Evolutionary conservation across 805 yeast species (phyloP), one percentile per base, ranked within the genome.

Genomic region (Starmerella roubikii): DNA sequence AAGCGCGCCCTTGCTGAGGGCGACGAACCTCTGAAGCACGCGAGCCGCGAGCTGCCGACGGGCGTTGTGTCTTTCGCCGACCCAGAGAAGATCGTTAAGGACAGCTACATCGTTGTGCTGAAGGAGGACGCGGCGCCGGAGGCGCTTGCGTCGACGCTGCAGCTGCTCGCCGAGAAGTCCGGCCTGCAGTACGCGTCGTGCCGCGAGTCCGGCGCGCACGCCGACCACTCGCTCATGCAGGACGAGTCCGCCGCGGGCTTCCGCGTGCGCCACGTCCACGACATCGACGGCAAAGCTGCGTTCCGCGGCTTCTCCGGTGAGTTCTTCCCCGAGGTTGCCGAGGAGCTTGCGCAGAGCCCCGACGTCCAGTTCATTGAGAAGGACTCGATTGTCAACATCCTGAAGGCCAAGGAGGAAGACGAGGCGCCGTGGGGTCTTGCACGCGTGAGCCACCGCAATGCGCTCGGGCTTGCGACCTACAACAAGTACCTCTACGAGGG

Each of bases 221-320:
- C 26, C 13, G 35, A 20, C 28, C 55, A 56, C 45, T 51, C 52
- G 22, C 45, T 55, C 35, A 34, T 49, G 13, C 35, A 32, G 26
- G n/a, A n/a, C n/a, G n/a, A n/a, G n/a, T n/a, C n/a, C n/a, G 41
- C 5, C 23, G 24, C 17, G 1, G 45, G 45, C 16, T 41, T 38
- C 25, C 56, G 57, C 21, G 34, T 59, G 38, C 47, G 49, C 45
- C 54, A 57, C 36, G 47, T 48, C 19, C 60, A 80, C 65, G 57
- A 69, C 54, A 67, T 84, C 16, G 19, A 7, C n/a, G n/a, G n/a
- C n/a, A 21, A 3, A 17, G 15, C 59, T 31, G 26, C 35, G 15
- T 61, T 83, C 56, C 63, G 65, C 44, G 98, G 97, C 49, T 88
- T 86, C 67, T 66, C 86, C 37, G 98, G 95, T 44, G 70, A 67